phyloP scores from a whole-genome alignment of 441 rosid genomes.

The Heliophila coronopifolia region DNA sequence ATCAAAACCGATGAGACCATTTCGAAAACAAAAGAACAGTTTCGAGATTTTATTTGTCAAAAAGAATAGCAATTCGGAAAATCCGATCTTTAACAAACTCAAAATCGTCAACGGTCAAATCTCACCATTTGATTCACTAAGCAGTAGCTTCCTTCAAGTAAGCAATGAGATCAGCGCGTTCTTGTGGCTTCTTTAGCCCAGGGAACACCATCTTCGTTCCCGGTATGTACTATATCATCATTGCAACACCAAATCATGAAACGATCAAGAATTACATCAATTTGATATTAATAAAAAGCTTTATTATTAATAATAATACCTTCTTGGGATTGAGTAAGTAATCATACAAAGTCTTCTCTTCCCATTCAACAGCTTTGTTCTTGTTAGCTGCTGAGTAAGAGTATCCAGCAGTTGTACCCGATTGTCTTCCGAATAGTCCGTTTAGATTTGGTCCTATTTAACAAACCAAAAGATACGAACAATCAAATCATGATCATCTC shows the following conservation, averaged over 20 bases:
- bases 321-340: slow-evolving; percentile 68
- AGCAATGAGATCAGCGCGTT: slow-evolving; percentile 52
- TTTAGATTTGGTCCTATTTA: slow-evolving; percentile 65
- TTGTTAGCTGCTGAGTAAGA: slow-evolving; percentile 69
- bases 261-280: neutral
- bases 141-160: slow-evolving; percentile 51
- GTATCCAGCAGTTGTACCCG: slow-evolving; percentile 64
- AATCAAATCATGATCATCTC: too few species aligned
- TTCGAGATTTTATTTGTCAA: slow-evolving; percentile 11
- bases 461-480: neutral
- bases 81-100: too few species aligned
- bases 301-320: too few species aligned
- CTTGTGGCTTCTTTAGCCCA: slow-evolving; percentile 59
- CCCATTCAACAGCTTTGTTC: slow-evolving; percentile 59
- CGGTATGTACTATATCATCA: slow-evolving; percentile 51
- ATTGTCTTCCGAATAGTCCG: slow-evolving; percentile 81
- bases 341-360: slow-evolving; percentile 55
- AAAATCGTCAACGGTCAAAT: too few species aligned
- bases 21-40: neutral
- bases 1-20: slow-evolving; percentile 18
- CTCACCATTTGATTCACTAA: too few species aligned
- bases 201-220: slow-evolving; percentile 64
- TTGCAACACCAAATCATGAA: too few species aligned
- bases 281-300: too few species aligned
- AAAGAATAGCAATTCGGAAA: neutral